phyloP scores from a whole-genome alignment of 2,329 filamentous ascomycete species.

The Coniochaeta ligniaria region DNA sequence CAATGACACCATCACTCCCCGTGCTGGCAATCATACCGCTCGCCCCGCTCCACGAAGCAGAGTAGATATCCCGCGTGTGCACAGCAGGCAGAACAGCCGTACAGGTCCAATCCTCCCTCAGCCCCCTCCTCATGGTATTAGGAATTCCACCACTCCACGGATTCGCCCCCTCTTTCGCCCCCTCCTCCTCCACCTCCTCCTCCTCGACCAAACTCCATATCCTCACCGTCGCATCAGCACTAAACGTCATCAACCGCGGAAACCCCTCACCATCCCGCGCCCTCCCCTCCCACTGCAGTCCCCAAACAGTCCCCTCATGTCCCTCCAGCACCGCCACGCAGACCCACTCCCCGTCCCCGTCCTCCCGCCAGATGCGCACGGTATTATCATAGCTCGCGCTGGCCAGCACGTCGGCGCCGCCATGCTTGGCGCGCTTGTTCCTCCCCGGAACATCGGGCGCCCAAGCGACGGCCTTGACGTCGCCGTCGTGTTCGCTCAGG shows the following conservation, averaged over 20 bases:
- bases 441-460: conserved; percentile 61
- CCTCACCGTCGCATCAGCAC: conserved; percentile 72
- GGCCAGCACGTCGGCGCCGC: conserved; percentile 66
- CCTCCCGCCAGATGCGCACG: conserved; percentile 81
- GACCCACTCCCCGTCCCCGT: conserved; percentile 84
- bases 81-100: conserved; percentile 65
- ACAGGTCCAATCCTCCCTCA: conserved; percentile 79
- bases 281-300: conserved; percentile 61
- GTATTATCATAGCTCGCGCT: conserved; percentile 94
- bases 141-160: conserved; percentile 54
- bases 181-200: conserved; percentile 36
- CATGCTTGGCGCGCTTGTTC: conserved; percentile 30
- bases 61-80: conserved; percentile 79
- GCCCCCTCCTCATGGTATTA: conserved; percentile 76
- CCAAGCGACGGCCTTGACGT: conserved; percentile 93
- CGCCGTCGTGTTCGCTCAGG: conserved; percentile 86
- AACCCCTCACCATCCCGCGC: conserved; percentile 30
- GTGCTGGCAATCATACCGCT: conserved; percentile 79
- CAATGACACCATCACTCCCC: conserved; percentile 78
- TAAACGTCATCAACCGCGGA: conserved; percentile 70
- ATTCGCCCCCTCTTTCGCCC: conserved; percentile 12
- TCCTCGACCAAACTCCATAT: conserved; percentile 66
- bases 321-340: conserved; percentile 77
- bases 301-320: conserved; percentile 86
- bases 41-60: conserved; percentile 72